Evolutionary conservation across 2,329 filamentous ascomycete species (phyloP).

Genomic region (Laburnicola sp.): DNA sequence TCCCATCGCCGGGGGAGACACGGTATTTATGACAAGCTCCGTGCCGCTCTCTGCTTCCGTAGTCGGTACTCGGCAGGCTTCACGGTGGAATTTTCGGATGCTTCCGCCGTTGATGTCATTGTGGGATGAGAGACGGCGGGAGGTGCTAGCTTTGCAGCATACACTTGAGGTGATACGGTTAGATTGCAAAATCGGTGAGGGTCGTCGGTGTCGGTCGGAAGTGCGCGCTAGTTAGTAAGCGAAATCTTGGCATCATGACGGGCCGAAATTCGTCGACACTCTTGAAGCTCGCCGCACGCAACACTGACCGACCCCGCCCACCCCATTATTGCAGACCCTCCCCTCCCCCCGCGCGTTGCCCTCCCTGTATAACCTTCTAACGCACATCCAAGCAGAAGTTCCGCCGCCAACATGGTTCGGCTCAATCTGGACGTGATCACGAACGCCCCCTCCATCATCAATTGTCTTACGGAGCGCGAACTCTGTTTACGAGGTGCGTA

Average conservation of each 20-base stretch:
- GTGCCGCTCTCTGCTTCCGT: too few species aligned
- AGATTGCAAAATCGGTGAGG: too few species aligned
- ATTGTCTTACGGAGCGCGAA: slow-evolving; percentile 97
- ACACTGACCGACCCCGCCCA: neutral
- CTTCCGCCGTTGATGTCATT: too few species aligned
- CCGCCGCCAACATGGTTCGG: slow-evolving; percentile 66
- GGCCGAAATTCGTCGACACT: slow-evolving; percentile 7
- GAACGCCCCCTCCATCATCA: slow-evolving; percentile 95
- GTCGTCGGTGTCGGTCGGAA: neutral
- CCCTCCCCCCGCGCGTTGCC: neutral
- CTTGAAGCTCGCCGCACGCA: neutral
- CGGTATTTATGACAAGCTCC: neutral
- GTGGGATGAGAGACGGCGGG: too few species aligned
- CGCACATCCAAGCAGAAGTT: neutral
- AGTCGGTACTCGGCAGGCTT: too few species aligned
- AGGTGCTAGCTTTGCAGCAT: too few species aligned
- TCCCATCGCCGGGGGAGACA: neutral
- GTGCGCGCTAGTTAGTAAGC: slow-evolving; percentile 7
- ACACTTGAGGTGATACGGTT: too few species aligned
- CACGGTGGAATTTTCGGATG: too few species aligned
- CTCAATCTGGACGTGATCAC: slow-evolving; percentile 94
- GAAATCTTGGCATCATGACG: slow-evolving; percentile 7
- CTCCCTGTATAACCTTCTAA: neutral
- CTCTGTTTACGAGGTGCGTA: slow-evolving; percentile 97
- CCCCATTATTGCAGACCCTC: neutral